Evolutionary conservation across 805 yeast species (phyloP).

Genomic region (Metschnikowia dekortorum): DNA sequence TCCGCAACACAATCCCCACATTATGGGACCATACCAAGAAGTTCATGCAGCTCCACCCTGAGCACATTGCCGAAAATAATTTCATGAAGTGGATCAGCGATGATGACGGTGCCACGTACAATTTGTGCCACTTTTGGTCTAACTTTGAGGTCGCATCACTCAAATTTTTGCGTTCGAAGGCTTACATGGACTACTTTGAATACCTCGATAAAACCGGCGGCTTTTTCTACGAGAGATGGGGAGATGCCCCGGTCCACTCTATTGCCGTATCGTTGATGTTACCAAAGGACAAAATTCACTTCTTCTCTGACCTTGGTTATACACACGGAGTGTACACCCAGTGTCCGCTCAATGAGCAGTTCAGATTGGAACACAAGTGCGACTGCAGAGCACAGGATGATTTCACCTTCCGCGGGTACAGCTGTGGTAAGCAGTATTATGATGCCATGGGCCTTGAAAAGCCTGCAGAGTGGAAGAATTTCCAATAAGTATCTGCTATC

Average conservation of each 20-base stretch:
- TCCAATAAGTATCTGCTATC: constrained; percentile 11
- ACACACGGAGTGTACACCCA: constrained; percentile 76
- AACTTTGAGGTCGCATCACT: constrained; percentile 80
- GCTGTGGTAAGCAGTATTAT: constrained; percentile 65
- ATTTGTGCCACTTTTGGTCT: constrained; percentile 88
- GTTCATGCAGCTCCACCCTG: constrained; percentile 57
- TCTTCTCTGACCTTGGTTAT: constrained; percentile 83
- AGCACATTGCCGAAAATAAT: constrained; percentile 58
- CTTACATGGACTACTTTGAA: constrained; percentile 67
- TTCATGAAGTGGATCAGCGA: constrained; percentile 66
- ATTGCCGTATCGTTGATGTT: constrained; percentile 79
- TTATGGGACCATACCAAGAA: constrained; percentile 75
- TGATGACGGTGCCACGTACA: constrained; percentile 65
- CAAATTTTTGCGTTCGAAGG: constrained; percentile 69
- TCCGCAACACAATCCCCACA: constrained; percentile 79
- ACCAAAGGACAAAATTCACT: constrained; percentile 63
- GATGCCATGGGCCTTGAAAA: constrained; percentile 51
- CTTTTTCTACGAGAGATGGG: constrained; percentile 93
- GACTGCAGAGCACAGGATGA: constrained; percentile 68
- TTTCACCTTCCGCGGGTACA: constrained; percentile 71
- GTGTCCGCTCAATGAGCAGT: constrained; percentile 66
- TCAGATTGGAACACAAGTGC: constrained; percentile 62
- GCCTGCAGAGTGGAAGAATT: constrained; percentile 69
- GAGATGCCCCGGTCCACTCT: constrained; percentile 91
- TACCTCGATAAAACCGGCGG: constrained; percentile 78